phyloP scores from a whole-genome alignment of 768 basidiomycete genomes.

The Podaxis sp. region DNA sequence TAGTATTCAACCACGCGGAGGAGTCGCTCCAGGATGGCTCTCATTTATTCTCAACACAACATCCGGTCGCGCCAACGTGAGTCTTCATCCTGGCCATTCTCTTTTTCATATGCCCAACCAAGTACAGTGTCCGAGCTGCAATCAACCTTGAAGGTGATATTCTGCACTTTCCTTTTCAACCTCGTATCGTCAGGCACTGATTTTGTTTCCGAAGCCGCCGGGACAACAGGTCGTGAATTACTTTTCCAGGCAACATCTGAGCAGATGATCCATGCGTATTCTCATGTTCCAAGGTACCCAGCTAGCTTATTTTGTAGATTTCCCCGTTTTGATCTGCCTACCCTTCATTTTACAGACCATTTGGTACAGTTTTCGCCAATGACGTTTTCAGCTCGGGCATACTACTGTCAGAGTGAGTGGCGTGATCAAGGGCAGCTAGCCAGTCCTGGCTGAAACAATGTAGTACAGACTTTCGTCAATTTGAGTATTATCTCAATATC shows the following conservation, averaged over 20 bases:
- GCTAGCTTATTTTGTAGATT: neutral
- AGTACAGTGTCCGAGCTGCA: conserved; percentile 70
- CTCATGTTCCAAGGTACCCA: conserved; percentile 71
- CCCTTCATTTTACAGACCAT: conserved; percentile 52
- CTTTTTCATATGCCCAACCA: neutral
- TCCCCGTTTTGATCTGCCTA: conserved; percentile 1
- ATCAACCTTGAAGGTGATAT: conserved; percentile 84
- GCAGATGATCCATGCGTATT: conserved; percentile 92
- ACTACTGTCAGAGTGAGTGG: conserved; percentile 79
- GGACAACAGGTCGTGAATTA: conserved; percentile 82
- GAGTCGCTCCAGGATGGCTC: conserved; percentile 95
- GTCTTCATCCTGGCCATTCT: conserved; percentile 24
- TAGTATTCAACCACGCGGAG: conserved; percentile 95
- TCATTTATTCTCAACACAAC: conserved; percentile 91
- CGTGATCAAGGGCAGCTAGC: neutral
- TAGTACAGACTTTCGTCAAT: conserved; percentile 95
- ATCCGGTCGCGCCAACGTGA: conserved; percentile 69
- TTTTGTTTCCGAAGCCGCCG: conserved; percentile 57
- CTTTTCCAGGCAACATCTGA: conserved; percentile 96
- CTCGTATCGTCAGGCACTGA: conserved; percentile 6
- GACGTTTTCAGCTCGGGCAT: conserved; percentile 93
- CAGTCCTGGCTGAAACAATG: neutral
- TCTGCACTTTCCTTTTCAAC: conserved; percentile 7
- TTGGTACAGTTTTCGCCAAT: conserved; percentile 86
- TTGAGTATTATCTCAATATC: conserved; percentile 85